Evolutionary conservation across 1,284 basidiomycete species (phyloP).

Genomic region (Kwoniella shivajii): DNA sequence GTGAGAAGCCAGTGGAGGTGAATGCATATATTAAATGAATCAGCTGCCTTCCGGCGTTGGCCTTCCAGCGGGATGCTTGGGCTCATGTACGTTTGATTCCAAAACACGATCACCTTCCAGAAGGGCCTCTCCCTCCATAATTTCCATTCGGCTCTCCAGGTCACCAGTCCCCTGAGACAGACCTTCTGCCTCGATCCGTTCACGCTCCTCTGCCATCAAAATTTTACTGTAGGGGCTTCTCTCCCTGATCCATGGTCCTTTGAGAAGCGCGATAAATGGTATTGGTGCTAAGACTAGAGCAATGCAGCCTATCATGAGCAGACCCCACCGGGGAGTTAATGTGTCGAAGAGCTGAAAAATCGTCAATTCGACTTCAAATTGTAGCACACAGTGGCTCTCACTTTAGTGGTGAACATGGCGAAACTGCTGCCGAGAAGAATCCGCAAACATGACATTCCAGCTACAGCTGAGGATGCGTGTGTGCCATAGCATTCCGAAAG

Average conservation of each 20-base stretch:
- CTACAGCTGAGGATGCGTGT: conserved; percentile 21
- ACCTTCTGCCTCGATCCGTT: conserved; percentile 29
- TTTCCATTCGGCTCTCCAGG: conserved; percentile 10
- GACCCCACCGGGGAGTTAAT: conserved; percentile 23
- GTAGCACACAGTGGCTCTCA: neutral
- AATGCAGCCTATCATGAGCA: conserved; percentile 22
- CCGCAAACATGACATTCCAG: conserved; percentile 27
- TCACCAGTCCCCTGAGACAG: conserved; percentile 4
- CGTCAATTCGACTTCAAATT: neutral
- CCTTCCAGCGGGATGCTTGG: neutral
- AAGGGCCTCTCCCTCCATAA: conserved; percentile 8
- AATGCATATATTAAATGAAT: too few species aligned
- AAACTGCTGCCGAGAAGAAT: conserved; percentile 30
- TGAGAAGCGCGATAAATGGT: conserved; percentile 43
- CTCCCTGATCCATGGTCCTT: conserved; percentile 44
- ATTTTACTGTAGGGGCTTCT: conserved; percentile 36
- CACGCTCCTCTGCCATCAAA: conserved; percentile 45
- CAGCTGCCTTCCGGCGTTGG: too few species aligned
- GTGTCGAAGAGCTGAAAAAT: conserved; percentile 16
- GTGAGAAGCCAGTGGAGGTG: too few species aligned
- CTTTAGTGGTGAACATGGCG: conserved; percentile 24
- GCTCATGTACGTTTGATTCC: neutral
- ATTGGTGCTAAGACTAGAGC: conserved; percentile 32
- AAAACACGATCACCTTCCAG: neutral
- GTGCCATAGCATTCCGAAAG: conserved; percentile 30